Conservation (phyloP, 192 early-diverging fungal species). For the Podila epicladia region DNA sequence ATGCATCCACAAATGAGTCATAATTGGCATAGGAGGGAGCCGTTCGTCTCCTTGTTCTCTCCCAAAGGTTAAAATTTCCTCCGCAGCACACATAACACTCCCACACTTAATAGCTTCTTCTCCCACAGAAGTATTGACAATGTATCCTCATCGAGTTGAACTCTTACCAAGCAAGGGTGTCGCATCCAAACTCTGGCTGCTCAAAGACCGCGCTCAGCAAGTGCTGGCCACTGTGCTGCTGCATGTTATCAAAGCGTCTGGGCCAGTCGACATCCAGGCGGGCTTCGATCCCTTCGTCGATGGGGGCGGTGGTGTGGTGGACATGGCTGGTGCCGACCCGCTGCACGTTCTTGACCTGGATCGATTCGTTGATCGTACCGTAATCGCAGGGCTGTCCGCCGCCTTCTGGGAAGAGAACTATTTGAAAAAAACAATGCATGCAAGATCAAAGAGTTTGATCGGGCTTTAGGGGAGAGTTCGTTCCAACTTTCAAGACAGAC, state of each 20-base stretch:
- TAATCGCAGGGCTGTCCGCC: slow-evolving; percentile 79
- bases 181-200: slow-evolving; percentile 62
- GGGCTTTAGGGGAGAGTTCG: no score
- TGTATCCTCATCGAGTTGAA: no score
- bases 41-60: no score
- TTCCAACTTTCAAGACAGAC: neutral
- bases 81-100: no score
- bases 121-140: neutral
- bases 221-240: slow-evolving; percentile 84
- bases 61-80: no score
- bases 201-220: slow-evolving; percentile 75
- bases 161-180: slow-evolving; percentile 72
- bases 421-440: neutral
- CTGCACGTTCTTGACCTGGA: slow-evolving; percentile 65
- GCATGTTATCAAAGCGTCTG: slow-evolving; percentile 76
- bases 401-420: slow-evolving; percentile 82
- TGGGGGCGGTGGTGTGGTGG: slow-evolving; percentile 62
- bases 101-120: no score
- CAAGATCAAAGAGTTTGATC: neutral
- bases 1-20: no score
- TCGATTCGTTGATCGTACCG: slow-evolving; percentile 60
- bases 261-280: slow-evolving; percentile 69
- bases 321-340: slow-evolving; percentile 69
- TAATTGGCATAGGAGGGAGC: no score
- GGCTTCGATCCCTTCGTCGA: slow-evolving; percentile 60